Percentiles rank a stretch among this genome's conserved stretches.
These are phyloP conservation scores for Zymoseptoria tritici DNA, from an alignment of 2,329 filamentous ascomycete species.

Conservation along the genomic window DNA sequence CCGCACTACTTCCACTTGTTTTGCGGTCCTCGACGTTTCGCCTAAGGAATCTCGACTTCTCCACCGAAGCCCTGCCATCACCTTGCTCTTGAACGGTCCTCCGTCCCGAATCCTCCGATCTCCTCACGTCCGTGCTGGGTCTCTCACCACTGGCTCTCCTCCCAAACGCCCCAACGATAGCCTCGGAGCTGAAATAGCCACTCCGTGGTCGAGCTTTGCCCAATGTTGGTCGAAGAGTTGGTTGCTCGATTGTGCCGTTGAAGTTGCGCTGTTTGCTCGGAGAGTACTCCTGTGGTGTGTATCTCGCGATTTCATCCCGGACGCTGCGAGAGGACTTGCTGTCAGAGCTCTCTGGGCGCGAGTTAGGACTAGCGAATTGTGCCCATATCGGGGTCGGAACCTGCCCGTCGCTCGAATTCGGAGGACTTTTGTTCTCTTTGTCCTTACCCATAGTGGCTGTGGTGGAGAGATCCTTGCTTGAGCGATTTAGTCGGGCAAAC, in stretches of 20 bases:
- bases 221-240: slow-evolving; percentile 43
- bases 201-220: slow-evolving; percentile 25
- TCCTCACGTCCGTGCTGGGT: slow-evolving; percentile 20
- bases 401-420: slow-evolving; percentile 36
- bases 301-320: slow-evolving; percentile 50
- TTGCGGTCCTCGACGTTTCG: slow-evolving; percentile 28
- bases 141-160: slow-evolving; percentile 22
- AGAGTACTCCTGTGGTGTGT: slow-evolving; percentile 53
- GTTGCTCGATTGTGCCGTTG: slow-evolving; percentile 22
- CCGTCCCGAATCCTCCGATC: slow-evolving; percentile 20
- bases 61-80: slow-evolving; percentile 14
- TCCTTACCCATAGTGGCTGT: slow-evolving; percentile 48
- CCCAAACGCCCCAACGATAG: slow-evolving; percentile 21
- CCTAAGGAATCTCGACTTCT: slow-evolving; percentile 16
- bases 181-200: slow-evolving; percentile 10
- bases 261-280: slow-evolving; percentile 58
- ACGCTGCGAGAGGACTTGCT: slow-evolving; percentile 37
- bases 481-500: slow-evolving; percentile 62
- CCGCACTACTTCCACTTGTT: slow-evolving; percentile 29
- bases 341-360: slow-evolving; percentile 41
- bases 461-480: slow-evolving; percentile 55
- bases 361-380: slow-evolving; percentile 53
- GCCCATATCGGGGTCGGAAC: slow-evolving; percentile 67
- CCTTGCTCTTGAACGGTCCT: slow-evolving; percentile 10
- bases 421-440: slow-evolving; percentile 74